These are phyloP conservation scores for Suillus sp. DNA, from an alignment of 768 basidiomycete species.

Conservation along the genomic window DNA sequence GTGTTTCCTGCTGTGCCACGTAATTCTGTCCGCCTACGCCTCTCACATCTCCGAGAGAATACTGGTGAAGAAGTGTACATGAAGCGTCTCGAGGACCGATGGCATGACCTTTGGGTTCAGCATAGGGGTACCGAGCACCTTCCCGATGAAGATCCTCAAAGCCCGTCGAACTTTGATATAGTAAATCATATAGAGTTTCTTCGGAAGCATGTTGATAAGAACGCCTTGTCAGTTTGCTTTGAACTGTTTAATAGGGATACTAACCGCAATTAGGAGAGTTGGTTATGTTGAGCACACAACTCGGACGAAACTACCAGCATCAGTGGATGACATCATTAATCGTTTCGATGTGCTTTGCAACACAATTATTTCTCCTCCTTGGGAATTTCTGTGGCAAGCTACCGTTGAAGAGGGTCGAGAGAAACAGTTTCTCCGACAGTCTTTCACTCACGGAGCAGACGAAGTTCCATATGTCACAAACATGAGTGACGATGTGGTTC, in stretches of 20 bases:
- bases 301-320: slow-evolving; percentile 42
- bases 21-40: slow-evolving; percentile 70
- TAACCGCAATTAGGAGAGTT: slow-evolving; percentile 52
- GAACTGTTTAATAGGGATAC: slow-evolving; percentile 7
- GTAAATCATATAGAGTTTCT: slow-evolving; percentile 80
- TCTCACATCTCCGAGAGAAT: slow-evolving; percentile 59
- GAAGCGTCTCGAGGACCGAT: slow-evolving; percentile 77
- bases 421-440: slow-evolving; percentile 59
- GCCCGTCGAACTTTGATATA: slow-evolving; percentile 77
- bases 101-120: slow-evolving; percentile 76
- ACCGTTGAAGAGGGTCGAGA: slow-evolving; percentile 76
- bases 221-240: slow-evolving; percentile 67
- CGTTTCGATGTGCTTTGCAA: slow-evolving; percentile 56
- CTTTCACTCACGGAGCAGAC: slow-evolving; percentile 50
- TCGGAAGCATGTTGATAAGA: slow-evolving; percentile 81
- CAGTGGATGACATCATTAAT: slow-evolving; percentile 45
- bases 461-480: slow-evolving; percentile 21
- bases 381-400: slow-evolving; percentile 77
- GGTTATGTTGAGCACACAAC: slow-evolving; percentile 54
- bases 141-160: slow-evolving; percentile 69
- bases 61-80: slow-evolving; percentile 75
- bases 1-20: slow-evolving; percentile 78
- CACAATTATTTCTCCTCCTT: slow-evolving; percentile 43
- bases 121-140: slow-evolving; percentile 67
- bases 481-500: slow-evolving; percentile 39